Conservation (phyloP, 306 rosid genomes). For the Cicer bijugum region DNA sequence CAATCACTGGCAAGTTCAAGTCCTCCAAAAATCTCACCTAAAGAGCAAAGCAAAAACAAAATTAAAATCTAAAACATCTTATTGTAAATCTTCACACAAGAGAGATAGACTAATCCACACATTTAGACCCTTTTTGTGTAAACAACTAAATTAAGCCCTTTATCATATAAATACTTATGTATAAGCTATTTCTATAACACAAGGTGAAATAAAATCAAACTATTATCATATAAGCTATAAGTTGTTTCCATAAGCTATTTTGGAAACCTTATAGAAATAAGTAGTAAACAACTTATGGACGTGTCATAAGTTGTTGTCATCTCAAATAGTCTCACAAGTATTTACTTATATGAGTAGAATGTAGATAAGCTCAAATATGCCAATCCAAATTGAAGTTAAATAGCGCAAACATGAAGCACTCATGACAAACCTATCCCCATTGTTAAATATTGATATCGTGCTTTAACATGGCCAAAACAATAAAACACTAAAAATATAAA, state of each 20-base stretch:
- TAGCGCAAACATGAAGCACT: slow-evolving; percentile 18
- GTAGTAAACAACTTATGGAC: too few relatives aligned
- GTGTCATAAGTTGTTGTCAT: too few relatives aligned
- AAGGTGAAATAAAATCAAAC: too few relatives aligned
- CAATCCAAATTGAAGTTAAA: neutral
- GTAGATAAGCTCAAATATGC: too few relatives aligned
- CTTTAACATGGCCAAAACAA: neutral
- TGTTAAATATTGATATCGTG: slow-evolving; percentile 3
- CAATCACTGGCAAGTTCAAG: slow-evolving; percentile 55
- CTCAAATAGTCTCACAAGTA: too few relatives aligned
- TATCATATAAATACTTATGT: too few relatives aligned
- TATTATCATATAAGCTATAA: too few relatives aligned
- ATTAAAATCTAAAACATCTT: slow-evolving; percentile 27
- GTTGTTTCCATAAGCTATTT: too few relatives aligned
- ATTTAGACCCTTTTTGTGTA: neutral
- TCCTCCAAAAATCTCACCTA: slow-evolving; percentile 95
- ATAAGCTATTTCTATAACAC: too few relatives aligned
- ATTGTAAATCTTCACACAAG: slow-evolving; percentile 2
- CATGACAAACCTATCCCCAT: neutral
- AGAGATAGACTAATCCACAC: slow-evolving; percentile 34
- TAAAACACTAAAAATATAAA: neutral
- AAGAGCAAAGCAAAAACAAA: slow-evolving; percentile 11
- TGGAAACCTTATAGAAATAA: too few relatives aligned
- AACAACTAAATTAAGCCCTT: too few relatives aligned
- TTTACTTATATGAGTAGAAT: too few relatives aligned